Evolutionary conservation across 2,329 filamentous ascomycete genomes (phyloP).

Genomic region (Hortaea werneckii): DNA sequence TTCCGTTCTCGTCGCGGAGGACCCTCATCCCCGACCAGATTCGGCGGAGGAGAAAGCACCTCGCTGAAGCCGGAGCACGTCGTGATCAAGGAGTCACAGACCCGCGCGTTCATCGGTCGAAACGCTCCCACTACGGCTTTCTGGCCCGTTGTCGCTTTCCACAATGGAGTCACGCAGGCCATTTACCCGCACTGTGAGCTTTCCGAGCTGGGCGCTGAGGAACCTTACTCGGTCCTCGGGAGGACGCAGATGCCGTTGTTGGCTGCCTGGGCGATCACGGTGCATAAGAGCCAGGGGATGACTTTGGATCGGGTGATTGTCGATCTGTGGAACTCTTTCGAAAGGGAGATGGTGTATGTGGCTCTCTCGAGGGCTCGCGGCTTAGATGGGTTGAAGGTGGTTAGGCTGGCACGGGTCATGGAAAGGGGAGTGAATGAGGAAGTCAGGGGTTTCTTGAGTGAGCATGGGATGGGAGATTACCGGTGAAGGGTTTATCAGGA

Average conservation of each 20-base stretch:
- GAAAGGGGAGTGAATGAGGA: too few species aligned
- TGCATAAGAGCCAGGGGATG: slow-evolving; percentile 54
- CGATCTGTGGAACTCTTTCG: slow-evolving; percentile 42
- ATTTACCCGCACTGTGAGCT: slow-evolving; percentile 44
- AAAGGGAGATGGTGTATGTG: slow-evolving; percentile 51
- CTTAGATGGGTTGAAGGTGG: slow-evolving; percentile 38
- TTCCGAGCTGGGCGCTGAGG: slow-evolving; percentile 34
- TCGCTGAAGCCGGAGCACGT: too few species aligned
- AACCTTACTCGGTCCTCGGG: slow-evolving; percentile 38
- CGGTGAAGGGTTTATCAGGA: too few species aligned
- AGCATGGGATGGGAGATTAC: too few species aligned
- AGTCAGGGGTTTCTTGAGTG: too few species aligned
- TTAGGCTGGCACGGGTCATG: neutral
- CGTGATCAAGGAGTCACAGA: too few species aligned
- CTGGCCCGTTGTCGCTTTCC: slow-evolving; percentile 40
- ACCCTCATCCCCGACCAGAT: too few species aligned
- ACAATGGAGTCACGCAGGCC: slow-evolving; percentile 32
- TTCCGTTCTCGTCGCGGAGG: too few species aligned
- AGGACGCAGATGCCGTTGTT: slow-evolving; percentile 53
- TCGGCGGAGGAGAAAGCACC: too few species aligned
- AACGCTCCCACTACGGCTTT: too few species aligned
- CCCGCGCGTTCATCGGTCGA: too few species aligned
- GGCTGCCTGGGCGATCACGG: slow-evolving; percentile 51
- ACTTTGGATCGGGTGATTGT: slow-evolving; percentile 50
- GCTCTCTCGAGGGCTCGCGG: slow-evolving; percentile 47